Evolutionary conservation across 2,329 filamentous ascomycete species (phyloP), one percentile per base, ranked within the genome.

Genomic region (Aspergillus pseudonomiae): DNA sequence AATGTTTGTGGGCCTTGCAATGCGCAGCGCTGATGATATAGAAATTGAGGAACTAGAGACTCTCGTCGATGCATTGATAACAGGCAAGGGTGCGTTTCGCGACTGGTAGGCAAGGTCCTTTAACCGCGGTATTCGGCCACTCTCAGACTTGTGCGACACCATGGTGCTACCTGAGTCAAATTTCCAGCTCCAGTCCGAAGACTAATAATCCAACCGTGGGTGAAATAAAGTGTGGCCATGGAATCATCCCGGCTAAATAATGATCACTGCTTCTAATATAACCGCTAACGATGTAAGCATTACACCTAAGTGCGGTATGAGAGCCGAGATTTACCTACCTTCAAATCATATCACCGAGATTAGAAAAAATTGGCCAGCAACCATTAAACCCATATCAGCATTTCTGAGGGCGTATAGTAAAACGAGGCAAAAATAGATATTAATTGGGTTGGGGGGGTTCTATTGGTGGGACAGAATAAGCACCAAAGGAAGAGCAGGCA

Each of bases 71-170:
- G 52, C 60, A 60, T 68, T 65, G 50, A 67, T 68, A 64, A 63
- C 68, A 43, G 70, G 68, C 58, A 68, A 67, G 60, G 67, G 71
- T 63, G 63, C 67, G 63, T 70, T 70, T 66, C 69, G 67, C 63
- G 63, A 53, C 59, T 71, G 69, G 59, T 66, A 58, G 56, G 67
- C 68, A 61, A 66, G 61, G 66, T 73, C 68, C 66, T 67, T 72
- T 52, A 73, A 62, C 65, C 71, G 70, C 64, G 72, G 71, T 71
- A 71, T 71, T 67, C 72, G 73, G 66, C 70, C 68, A 54, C 70
- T 71, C 66, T 73, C 73, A 67, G 68, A 65, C 68, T 67, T 76
- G 71, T 77, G 70, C 68, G 73, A 76, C 66, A 74, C 71, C 78
- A 80, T 80, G 65, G 68, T 75, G 70, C 60, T 71, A 75, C 67